A percentile compares a stretch with the other conserved stretches of the same genome.
Evolutionary conservation across 225 moss, liverwort and hornwort species (phyloP).

Genomic region (Takakia lepidozioides): DNA sequence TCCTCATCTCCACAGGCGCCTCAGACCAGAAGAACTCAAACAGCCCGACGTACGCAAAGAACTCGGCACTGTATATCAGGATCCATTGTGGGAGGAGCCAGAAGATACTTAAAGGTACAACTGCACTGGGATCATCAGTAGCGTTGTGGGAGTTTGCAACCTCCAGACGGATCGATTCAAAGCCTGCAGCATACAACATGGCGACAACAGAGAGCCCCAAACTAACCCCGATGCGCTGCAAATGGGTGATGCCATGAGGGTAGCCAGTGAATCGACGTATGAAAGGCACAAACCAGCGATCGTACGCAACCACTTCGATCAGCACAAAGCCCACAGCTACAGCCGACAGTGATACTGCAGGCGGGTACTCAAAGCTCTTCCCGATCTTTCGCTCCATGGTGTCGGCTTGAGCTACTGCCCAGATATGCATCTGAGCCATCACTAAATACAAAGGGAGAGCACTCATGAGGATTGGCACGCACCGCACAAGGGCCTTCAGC

Average conservation of each 20-base stretch:
- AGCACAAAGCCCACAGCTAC: conserved; percentile 46
- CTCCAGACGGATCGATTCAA: conserved; percentile 41
- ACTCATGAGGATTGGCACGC: conserved; percentile 47
- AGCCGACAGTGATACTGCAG: conserved; percentile 28
- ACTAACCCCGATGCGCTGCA: conserved; percentile 45
- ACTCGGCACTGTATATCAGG: conserved; percentile 37
- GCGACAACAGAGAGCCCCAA: conserved; percentile 44
- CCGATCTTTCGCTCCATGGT: conserved; percentile 41
- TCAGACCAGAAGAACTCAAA: conserved; percentile 69
- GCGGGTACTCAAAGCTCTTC: conserved; percentile 23
- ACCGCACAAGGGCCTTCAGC: conserved; percentile 51
- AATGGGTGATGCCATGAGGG: conserved; percentile 33
- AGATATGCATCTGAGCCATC: conserved; percentile 51
- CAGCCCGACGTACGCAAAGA: conserved; percentile 50
- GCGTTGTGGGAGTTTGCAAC: conserved; percentile 1
- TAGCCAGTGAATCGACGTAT: conserved; percentile 20
- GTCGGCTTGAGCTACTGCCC: conserved; percentile 43
- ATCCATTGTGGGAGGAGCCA: conserved; percentile 60
- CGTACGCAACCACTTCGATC: conserved; percentile 32
- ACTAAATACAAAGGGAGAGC: conserved; percentile 55
- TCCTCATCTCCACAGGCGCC: conserved; percentile 49
- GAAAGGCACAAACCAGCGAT: conserved; percentile 25
- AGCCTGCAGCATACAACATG: conserved; percentile 37
- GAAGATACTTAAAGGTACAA: conserved; percentile 26
- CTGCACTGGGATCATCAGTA: not conserved